Conservation (phyloP, 2,329 filamentous ascomycete species). For the Knoxdaviesia capensis region DNA sequence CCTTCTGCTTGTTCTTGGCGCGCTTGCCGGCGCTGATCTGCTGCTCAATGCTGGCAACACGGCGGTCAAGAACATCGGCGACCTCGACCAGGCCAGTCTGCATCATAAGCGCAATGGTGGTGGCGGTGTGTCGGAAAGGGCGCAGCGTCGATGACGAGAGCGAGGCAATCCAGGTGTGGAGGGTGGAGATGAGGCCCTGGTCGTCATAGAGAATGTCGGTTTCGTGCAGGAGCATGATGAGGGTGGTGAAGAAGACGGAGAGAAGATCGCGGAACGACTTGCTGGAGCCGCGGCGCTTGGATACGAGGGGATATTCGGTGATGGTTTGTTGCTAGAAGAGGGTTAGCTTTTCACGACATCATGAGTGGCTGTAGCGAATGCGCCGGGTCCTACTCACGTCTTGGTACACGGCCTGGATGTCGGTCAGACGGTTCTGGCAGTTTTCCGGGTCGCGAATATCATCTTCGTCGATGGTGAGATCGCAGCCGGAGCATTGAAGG, state of each 20-base stretch:
- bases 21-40: constrained; percentile 59
- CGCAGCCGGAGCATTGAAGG: constrained; percentile 57
- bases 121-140: constrained; percentile 86
- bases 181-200: constrained; percentile 61
- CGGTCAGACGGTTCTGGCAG: constrained; percentile 53
- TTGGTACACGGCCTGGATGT: constrained; percentile 78
- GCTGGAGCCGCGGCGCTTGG: constrained; percentile 49
- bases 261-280: constrained; percentile 62
- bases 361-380: background rate
- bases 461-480: constrained; percentile 55
- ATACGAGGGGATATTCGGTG: constrained; percentile 80
- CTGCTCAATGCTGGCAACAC: constrained; percentile 55
- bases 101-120: constrained; percentile 63
- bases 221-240: constrained; percentile 62
- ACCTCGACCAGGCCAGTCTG: constrained; percentile 59
- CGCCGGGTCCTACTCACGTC: constrained; percentile 28
- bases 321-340: constrained; percentile 38
- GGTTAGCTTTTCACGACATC: background rate
- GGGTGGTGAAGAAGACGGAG: constrained; percentile 55
- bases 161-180: constrained; percentile 72
- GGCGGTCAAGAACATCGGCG: constrained; percentile 48
- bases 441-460: constrained; percentile 85
- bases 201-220: constrained; percentile 68
- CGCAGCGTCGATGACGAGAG: constrained; percentile 79
- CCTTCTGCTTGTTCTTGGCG: constrained; percentile 57